Percentiles rank a stretch among this genome's conserved stretches.
Evolutionary conservation across 345 rosid species (phyloP).

Genomic region (Lagerstroemia speciosa): DNA sequence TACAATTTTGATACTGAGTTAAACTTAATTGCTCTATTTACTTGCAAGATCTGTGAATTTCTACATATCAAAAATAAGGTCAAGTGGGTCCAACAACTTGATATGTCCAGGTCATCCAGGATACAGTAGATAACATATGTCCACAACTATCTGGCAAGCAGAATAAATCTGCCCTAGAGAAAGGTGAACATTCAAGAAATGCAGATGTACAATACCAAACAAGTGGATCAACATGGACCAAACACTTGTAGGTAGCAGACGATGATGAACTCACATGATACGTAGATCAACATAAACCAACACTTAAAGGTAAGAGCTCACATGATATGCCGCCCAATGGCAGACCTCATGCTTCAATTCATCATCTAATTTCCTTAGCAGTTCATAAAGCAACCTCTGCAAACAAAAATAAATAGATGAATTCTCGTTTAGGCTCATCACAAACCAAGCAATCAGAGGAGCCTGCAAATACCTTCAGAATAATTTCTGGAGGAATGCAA

Average conservation of each 20-base stretch:
- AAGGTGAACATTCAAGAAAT: background rate
- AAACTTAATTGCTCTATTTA: background rate
- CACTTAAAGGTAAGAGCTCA: slow-evolving; percentile 20
- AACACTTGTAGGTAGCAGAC: too few species aligned
- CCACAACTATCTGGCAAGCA: background rate
- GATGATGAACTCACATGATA: too few species aligned
- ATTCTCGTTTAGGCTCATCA: slow-evolving; percentile 7
- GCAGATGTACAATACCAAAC: background rate
- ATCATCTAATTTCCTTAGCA: slow-evolving; percentile 78
- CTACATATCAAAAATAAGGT: background rate
- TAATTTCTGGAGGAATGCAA: slow-evolving; percentile 84
- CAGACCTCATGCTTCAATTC: slow-evolving; percentile 89
- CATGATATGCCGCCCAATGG: slow-evolving; percentile 98
- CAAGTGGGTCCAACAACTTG: background rate
- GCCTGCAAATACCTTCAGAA: slow-evolving; percentile 52
- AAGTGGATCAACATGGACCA: too few species aligned
- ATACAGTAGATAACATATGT: background rate
- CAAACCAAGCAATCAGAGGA: background rate
- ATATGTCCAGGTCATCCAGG: background rate
- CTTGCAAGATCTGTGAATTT: background rate
- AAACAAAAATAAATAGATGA: slow-evolving; percentile 5
- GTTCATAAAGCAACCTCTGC: slow-evolving; percentile 73
- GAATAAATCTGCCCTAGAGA: background rate
- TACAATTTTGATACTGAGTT: background rate
- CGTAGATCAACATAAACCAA: background rate